phyloP scores from a whole-genome alignment of 208 protist species.

The Leishmania martiniquensis region DNA sequence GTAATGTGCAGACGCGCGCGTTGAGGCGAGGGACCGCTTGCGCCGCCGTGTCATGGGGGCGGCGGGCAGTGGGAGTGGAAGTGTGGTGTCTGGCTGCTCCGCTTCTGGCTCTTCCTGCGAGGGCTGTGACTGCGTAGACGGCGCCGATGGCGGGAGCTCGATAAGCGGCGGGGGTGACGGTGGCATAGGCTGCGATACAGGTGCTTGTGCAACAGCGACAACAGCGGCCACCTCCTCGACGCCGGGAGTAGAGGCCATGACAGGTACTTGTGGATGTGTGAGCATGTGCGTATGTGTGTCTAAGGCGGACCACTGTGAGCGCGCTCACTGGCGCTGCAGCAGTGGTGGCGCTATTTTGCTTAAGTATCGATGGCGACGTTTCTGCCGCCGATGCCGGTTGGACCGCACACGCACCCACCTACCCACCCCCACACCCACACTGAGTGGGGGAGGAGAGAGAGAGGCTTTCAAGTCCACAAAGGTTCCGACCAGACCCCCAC shows the following conservation, averaged over 20 bases:
- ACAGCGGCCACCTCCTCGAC: neutral
- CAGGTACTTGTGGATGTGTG: neutral
- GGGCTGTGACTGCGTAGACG: neutral
- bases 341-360: neutral
- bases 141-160: too few species aligned
- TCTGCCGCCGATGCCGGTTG: too few species aligned
- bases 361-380: neutral
- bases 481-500: neutral
- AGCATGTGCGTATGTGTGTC: neutral
- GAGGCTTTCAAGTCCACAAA: too few species aligned
- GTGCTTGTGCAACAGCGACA: neutral
- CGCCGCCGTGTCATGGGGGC: slow-evolving; percentile 4
- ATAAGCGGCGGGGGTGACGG: neutral
- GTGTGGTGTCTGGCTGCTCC: neutral
- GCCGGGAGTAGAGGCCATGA: neutral
- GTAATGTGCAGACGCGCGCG: slow-evolving; percentile 5
- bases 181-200: neutral
- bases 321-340: too few species aligned
- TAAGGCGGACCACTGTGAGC: too few species aligned
- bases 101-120: neutral
- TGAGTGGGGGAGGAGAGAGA: too few species aligned
- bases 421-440: too few species aligned
- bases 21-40: neutral
- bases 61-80: slow-evolving; percentile 7
- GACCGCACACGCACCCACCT: too few species aligned